Percentiles rank a stretch among this genome's conserved stretches.
Evolutionary conservation across 2,329 filamentous ascomycete genomes (phyloP).

Genomic region (Neophaeococcomyces aloes): DNA sequence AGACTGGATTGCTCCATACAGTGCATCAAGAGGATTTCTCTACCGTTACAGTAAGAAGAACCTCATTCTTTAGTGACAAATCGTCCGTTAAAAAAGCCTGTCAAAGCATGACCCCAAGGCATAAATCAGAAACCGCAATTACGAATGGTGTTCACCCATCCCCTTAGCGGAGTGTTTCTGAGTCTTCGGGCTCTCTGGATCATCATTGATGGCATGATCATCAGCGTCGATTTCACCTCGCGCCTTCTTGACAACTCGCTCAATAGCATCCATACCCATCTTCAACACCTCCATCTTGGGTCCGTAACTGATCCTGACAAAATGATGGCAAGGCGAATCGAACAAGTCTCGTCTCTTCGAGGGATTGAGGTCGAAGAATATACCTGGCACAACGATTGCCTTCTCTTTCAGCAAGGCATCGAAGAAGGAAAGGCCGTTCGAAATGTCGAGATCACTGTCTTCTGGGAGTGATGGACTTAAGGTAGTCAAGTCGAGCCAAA

Average conservation of each 20-base stretch:
- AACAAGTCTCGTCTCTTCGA: conserved; percentile 82
- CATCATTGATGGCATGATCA: conserved; percentile 11
- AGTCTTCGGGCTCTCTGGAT: neutral
- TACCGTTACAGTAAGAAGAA: no score
- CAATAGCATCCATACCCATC: conserved; percentile 73
- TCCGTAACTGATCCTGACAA: conserved; percentile 70
- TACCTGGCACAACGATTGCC: conserved; percentile 91
- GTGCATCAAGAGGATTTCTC: no score
- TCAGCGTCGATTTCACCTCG: conserved; percentile 23
- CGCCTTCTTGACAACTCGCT: conserved; percentile 56
- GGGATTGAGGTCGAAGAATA: conserved; percentile 96
- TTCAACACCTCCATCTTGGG: conserved; percentile 69
- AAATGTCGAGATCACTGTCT: conserved; percentile 55
- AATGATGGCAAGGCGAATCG: conserved; percentile 88
- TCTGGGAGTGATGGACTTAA: conserved; percentile 44
- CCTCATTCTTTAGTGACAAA: no score
- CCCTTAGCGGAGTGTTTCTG: neutral
- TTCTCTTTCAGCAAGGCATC: conserved; percentile 85
- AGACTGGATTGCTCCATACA: no score
- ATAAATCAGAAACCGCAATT: neutral
- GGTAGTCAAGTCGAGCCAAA: conserved; percentile 57
- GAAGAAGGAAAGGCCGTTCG: conserved; percentile 94
- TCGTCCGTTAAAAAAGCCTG: no score
- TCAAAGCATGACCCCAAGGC: no score
- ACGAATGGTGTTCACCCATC: neutral